Conservation (phyloP, 495 filamentous ascomycete genomes). For the Aspergillus wentii region DNA sequence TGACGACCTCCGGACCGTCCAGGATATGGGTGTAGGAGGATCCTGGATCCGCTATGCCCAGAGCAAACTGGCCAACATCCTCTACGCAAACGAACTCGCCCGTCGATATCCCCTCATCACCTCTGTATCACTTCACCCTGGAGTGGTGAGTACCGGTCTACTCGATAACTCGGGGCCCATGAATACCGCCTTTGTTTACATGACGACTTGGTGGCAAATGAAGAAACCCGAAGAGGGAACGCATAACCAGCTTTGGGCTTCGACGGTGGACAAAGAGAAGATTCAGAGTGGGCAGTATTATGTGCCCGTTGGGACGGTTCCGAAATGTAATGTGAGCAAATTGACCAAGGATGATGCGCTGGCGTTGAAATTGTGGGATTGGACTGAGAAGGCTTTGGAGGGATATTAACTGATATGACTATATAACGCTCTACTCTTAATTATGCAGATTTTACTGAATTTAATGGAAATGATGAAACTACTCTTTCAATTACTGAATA, state of each 20-base stretch:
- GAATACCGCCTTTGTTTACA: slow-evolving; percentile 9
- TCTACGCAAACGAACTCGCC: slow-evolving; percentile 35
- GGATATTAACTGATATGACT: no score
- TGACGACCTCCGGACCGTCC: neutral
- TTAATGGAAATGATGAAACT: no score
- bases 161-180: slow-evolving; percentile 12
- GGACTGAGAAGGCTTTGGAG: slow-evolving; percentile 37
- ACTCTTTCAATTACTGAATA: no score
- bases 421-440: no score
- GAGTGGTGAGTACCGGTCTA: slow-evolving; percentile 33
- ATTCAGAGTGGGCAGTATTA: slow-evolving; percentile 41
- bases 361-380: slow-evolving; percentile 49
- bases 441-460: no score
- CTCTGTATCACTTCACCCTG: slow-evolving; percentile 40
- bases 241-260: slow-evolving; percentile 53
- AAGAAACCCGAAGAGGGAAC: slow-evolving; percentile 29
- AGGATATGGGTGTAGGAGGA: neutral
- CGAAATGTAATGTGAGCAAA: slow-evolving; percentile 12
- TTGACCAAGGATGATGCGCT: slow-evolving; percentile 33
- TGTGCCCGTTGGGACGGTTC: slow-evolving; percentile 42
- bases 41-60: slow-evolving; percentile 27
- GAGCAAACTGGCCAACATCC: slow-evolving; percentile 42
- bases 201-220: slow-evolving; percentile 9
- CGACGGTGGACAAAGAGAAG: slow-evolving; percentile 22
- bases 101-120: slow-evolving; percentile 36